Evolutionary conservation across 495 filamentous ascomycete genomes (phyloP).

Genomic region (Annulohypoxylon bovei): DNA sequence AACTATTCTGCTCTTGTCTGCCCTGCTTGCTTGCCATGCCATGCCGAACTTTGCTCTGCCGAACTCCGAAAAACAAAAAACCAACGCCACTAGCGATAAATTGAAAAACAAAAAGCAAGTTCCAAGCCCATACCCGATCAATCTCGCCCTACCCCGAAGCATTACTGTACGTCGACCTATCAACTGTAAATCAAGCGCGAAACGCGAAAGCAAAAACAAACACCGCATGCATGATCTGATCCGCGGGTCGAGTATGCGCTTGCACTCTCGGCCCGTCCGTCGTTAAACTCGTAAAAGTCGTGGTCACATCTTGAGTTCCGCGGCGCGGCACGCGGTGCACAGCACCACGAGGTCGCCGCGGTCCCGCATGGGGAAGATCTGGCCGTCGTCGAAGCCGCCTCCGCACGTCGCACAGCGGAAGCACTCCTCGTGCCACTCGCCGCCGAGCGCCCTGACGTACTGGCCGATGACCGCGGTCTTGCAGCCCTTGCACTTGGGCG

Average conservation of each 20-base stretch:
- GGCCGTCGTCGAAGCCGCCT: constrained; percentile 63
- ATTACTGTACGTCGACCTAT: constrained; percentile 7
- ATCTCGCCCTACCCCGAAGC: constrained; percentile 16
- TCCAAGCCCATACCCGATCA: background rate
- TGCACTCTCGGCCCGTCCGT: background rate
- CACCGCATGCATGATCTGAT: background rate
- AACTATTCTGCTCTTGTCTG: background rate
- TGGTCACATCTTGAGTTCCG: constrained; percentile 59
- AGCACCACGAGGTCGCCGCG: constrained; percentile 56
- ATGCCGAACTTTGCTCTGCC: background rate
- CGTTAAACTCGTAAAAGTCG: background rate
- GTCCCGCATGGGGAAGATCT: constrained; percentile 62
- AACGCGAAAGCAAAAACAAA: constrained; percentile 9
- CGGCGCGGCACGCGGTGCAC: constrained; percentile 61
- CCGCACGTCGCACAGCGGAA: constrained; percentile 76
- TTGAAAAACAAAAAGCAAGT: background rate
- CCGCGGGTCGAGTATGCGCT: background rate
- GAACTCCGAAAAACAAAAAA: background rate
- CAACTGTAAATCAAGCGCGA: background rate
- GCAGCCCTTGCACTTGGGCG: constrained; percentile 87
- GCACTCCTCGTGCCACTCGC: constrained; percentile 93
- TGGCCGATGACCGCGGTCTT: constrained; percentile 83
- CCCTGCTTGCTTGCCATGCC: background rate
- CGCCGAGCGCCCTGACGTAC: constrained; percentile 85
- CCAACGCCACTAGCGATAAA: background rate